Base-by-base conservation (phyloP, 1,284 basidiomycete genomes). In the Puccinia horiana region DNA sequence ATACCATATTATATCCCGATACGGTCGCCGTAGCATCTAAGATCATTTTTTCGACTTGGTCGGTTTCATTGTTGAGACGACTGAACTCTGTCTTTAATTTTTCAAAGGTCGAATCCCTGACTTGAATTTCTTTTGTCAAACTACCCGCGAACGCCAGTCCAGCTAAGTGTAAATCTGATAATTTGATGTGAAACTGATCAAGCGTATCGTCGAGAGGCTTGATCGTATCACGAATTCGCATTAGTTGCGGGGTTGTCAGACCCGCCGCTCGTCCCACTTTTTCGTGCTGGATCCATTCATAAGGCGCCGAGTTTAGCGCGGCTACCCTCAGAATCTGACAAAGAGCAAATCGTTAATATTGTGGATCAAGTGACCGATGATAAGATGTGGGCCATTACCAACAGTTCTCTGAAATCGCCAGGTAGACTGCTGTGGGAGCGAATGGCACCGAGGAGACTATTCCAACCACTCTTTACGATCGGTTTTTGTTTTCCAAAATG, bases 1-100 rank as follows among this genome's bases (percentile, higher is more conserved):
- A 88, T 42, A 88, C 88, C 87, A 88, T 88, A 84, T 88, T 88
- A 85, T 88, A 88, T 4, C 86, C 86, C 23, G 88, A 87, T 0
- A 85, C 85, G 12, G 87, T 87, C 20, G 87, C 86, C 9, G 87
- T 86, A 2, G 87, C 87, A 83, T 88, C 88, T 52, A 87, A 84
- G 29, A 88, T 81, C 81, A 88, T 87, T 77, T 87, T 86, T 23
- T 86, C 85, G 47, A 84, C 85, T 61, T 61, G 58, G 65, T 85
- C 84, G 40, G 82, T 81, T 18, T 73, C 83, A 37, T 78, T 83
- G 47, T 85, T 84, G 49, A 85, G 85, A 54, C 85, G 83, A 70
- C 84, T 84, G 76, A 88, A 85, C n/a, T 86, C 85, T 0, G 84
- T 61, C 5, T 84, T 83, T 4, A 87, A 84, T 1, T 83, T 82